phyloP scores from a whole-genome alignment of 2,329 filamentous ascomycete species.

The Aspergillus neoniger region DNA sequence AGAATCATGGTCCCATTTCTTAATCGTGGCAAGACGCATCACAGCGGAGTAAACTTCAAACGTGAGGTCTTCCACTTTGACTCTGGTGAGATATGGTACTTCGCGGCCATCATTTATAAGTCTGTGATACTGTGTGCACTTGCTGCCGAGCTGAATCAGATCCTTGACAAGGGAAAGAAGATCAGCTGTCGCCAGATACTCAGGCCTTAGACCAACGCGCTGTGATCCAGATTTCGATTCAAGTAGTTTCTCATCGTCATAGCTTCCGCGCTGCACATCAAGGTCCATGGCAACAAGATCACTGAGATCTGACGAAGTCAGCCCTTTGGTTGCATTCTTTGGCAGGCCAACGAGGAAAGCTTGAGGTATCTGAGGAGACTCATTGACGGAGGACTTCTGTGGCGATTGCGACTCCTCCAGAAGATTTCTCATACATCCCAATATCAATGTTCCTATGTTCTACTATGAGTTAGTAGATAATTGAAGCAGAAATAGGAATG shows the following conservation, averaged over 20 bases:
- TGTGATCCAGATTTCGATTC: neutral
- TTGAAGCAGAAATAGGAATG: neutral
- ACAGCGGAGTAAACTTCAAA: neutral
- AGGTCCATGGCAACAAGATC: neutral
- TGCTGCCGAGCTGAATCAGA: neutral
- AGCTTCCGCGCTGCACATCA: neutral
- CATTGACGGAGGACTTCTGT: neutral
- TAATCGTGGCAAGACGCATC: neutral
- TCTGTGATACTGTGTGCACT: neutral
- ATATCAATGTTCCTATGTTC: neutral
- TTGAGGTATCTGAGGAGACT: neutral
- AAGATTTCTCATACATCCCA: neutral
- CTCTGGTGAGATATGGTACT: neutral
- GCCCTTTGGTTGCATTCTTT: neutral
- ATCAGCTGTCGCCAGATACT: neutral
- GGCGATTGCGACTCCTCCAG: neutral
- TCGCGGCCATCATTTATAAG: neutral
- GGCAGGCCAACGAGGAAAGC: neutral
- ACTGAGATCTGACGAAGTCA: neutral
- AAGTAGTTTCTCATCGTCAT: neutral
- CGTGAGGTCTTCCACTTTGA: neutral
- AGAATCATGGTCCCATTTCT: neutral
- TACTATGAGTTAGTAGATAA: neutral
- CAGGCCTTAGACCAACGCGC: neutral
- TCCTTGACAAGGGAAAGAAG: neutral